phyloP scores from a whole-genome alignment of 192 early-diverging fungal genomes.

The Coemansia sp. region DNA sequence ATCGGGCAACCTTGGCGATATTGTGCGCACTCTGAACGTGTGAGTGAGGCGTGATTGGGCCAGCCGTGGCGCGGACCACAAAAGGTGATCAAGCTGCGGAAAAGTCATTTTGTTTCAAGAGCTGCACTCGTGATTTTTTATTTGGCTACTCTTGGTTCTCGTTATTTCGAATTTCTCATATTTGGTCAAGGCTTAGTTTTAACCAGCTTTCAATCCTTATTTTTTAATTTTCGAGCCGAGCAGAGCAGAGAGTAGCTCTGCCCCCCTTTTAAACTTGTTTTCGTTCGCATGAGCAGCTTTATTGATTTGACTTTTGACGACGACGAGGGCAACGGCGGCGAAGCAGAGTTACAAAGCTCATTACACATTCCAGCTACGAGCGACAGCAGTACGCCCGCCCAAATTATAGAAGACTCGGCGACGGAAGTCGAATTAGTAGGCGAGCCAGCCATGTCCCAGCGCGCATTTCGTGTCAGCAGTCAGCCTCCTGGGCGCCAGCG shows the following conservation, averaged over 20 bases:
- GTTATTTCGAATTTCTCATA: too few species aligned
- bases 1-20: constrained; percentile 47
- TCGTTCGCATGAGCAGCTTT: constrained; percentile 18
- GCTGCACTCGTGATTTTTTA: not conserved
- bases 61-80: not conserved
- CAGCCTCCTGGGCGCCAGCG: constrained; percentile 25
- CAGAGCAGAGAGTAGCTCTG: not conserved
- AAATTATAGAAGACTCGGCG: not conserved
- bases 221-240: not conserved
- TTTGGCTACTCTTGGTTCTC: not conserved
- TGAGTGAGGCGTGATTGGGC: constrained; percentile 1
- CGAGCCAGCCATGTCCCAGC: not conserved
- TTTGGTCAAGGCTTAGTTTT: too few species aligned
- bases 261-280: constrained; percentile 1
- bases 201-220: not conserved
- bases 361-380: not conserved
- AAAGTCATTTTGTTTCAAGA: too few species aligned
- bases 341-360: not conserved
- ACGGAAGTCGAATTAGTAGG: constrained; percentile 3
- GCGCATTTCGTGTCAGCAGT: constrained; percentile 9
- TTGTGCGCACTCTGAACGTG: constrained; percentile 45
- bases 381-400: not conserved
- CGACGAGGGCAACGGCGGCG: constrained; percentile 12
- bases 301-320: constrained; percentile 49
- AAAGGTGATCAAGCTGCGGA: too few species aligned